Conservation (phyloP, 2,329 filamentous ascomycete genomes). For the Sporothrix curviconia region DNA sequence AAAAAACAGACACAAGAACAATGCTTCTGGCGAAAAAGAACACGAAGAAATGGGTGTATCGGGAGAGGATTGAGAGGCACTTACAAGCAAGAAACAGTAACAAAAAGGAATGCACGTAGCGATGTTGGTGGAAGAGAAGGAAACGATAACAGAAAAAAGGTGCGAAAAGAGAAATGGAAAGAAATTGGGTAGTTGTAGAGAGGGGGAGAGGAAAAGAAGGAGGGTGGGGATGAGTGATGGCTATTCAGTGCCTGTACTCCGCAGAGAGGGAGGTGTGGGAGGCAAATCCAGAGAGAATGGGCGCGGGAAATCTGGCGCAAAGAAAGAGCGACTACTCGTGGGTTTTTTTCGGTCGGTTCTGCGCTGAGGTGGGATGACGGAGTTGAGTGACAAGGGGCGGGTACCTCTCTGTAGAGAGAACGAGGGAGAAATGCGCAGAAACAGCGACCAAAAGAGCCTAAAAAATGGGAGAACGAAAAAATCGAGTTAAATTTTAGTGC, state of each 20-base stretch:
- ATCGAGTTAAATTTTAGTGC: neutral
- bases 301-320: neutral
- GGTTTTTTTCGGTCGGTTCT: too few relatives aligned
- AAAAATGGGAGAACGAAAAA: neutral
- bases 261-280: neutral
- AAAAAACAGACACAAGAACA: too few relatives aligned
- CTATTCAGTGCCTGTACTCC: too few relatives aligned
- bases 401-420: neutral
- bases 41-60: constrained; percentile 5
- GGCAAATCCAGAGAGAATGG: constrained; percentile 1
- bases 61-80: constrained; percentile 8
- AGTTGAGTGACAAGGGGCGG: neutral
- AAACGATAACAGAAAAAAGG: neutral
- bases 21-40: neutral
- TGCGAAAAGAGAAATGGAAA: constrained; percentile 7
- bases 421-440: constrained; percentile 5
- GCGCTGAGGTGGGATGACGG: too few relatives aligned
- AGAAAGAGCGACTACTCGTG: neutral
- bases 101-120: constrained; percentile 11
- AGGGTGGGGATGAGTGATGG: neutral
- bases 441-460: neutral
- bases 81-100: constrained; percentile 7
- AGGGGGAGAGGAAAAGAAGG: constrained; percentile 7
- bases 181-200: constrained; percentile 10
- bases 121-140: neutral